Evolutionary conservation across 495 filamentous ascomycete genomes (phyloP), one percentile per base, ranked within the genome.

Genomic region (Penicillium desertorum): DNA sequence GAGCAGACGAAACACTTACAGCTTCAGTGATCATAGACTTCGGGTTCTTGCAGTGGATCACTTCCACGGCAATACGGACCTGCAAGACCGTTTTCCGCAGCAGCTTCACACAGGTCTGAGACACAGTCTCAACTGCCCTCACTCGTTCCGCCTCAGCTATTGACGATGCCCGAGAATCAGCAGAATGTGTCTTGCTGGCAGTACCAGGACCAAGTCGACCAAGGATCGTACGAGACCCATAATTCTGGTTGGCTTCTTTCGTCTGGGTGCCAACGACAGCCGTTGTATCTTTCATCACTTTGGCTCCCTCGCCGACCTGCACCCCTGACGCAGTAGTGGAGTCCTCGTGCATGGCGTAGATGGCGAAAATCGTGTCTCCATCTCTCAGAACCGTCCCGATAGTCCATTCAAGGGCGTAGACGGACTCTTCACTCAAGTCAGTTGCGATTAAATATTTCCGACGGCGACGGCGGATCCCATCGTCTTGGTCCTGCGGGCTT

Each of bases 41-140:
- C 7, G 93, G 91, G 62, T 88, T 96, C 80, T 96, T 97, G 86
- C 94, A 98, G 69, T 98, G 93, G 60, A 98, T 90, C 20, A 97
- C 93, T 70, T 98, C 94, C 34, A 98, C 87, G 25, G 94, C 90
- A 51, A 96, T 84, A 45, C 90, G 85, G 36, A 96, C 92, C 67
- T 98, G 93, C 41, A 98, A 77, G 53, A 88, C 79, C 5, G 94
- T 98, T 79, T 91, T 95, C 60, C 93, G 82, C 57, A 98, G 77
- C 44, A 97, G 73, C 62, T 87, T 89, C 32, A 92, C 83, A 58
- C 93, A 90, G 2, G 88, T 82, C 39, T 90, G 80, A 7, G 88
- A 89, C 44, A 98, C 88, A 45, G 85, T 83, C 42, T 88, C 83
- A 16, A 88, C 83, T 6, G 91, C 92, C 62, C 83, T 79, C 51